phyloP scores from a whole-genome alignment of 768 basidiomycete species.

The Leccinum variicolor region DNA sequence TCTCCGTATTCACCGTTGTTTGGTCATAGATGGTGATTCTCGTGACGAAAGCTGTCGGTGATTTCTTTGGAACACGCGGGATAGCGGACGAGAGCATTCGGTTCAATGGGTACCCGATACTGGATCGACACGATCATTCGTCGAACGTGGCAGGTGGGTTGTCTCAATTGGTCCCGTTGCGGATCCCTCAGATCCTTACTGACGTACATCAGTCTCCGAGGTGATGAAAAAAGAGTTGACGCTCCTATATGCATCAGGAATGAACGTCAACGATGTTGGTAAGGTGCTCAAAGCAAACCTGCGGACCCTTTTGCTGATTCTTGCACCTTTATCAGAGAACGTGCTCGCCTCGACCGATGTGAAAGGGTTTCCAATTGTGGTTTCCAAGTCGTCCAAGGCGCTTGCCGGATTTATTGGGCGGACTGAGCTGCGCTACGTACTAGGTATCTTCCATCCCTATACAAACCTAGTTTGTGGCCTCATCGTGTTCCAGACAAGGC shows the following conservation, averaged over 20 bases:
- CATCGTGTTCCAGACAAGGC: slow-evolving; percentile 57
- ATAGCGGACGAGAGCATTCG: slow-evolving; percentile 97
- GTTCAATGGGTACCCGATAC: slow-evolving; percentile 95
- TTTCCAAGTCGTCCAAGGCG: slow-evolving; percentile 52
- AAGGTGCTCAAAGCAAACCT: slow-evolving; percentile 26
- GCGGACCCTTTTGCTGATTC: slow-evolving; percentile 1
- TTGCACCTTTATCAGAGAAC: slow-evolving; percentile 47
- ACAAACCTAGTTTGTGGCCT: background rate
- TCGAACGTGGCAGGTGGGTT: slow-evolving; percentile 84
- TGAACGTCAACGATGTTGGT: slow-evolving; percentile 81
- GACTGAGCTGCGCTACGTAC: slow-evolving; percentile 78
- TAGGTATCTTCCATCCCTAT: slow-evolving; percentile 49
- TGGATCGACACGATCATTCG: slow-evolving; percentile 93
- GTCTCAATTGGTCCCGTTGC: slow-evolving; percentile 1
- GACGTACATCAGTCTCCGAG: slow-evolving; percentile 58
- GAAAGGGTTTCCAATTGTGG: slow-evolving; percentile 90
- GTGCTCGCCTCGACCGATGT: slow-evolving; percentile 69
- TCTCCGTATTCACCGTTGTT: slow-evolving; percentile 8
- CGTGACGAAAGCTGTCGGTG: slow-evolving; percentile 96
- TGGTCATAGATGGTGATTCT: slow-evolving; percentile 80
- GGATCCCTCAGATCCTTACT: slow-evolving; percentile 1
- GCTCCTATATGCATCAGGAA: slow-evolving; percentile 68
- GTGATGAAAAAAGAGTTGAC: slow-evolving; percentile 87
- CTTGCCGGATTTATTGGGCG: slow-evolving; percentile 88
- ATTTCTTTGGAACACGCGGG: slow-evolving; percentile 87